These are phyloP conservation scores for Fomitopsis palustris DNA, from an alignment of 1,284 basidiomycete species.

Conservation along the genomic window DNA sequence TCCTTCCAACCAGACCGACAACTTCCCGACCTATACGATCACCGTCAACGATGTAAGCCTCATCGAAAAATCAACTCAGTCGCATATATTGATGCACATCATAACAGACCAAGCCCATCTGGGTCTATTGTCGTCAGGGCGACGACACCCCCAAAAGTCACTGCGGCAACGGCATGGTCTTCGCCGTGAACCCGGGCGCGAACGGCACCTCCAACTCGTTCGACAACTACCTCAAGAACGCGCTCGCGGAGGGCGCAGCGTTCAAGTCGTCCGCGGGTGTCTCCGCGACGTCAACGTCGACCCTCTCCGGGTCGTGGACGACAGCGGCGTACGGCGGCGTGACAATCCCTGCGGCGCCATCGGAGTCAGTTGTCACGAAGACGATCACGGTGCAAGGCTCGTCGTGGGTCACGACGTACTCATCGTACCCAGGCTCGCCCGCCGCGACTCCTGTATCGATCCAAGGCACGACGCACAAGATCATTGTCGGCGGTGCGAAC, in stretches of 20 bases:
- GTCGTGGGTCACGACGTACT: constrained; percentile 51
- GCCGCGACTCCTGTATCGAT: constrained; percentile 44
- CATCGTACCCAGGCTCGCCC: constrained; percentile 50
- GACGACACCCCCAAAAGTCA: constrained; percentile 38
- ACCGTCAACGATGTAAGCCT: constrained; percentile 34
- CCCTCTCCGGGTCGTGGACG: constrained; percentile 16
- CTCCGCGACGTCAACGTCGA: constrained; percentile 26
- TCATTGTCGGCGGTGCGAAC: constrained; percentile 48
- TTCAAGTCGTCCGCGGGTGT: constrained; percentile 37
- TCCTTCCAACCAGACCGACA: constrained; percentile 33
- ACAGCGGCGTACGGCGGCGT: constrained; percentile 44
- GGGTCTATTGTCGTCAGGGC: constrained; percentile 42
- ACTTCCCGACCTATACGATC: constrained; percentile 33
- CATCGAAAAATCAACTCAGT: neutral
- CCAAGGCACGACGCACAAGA: constrained; percentile 40
- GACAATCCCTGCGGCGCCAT: constrained; percentile 45
- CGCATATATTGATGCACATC: neutral
- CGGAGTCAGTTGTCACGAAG: constrained; percentile 29
- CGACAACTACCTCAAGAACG: constrained; percentile 50
- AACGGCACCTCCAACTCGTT: constrained; percentile 53
- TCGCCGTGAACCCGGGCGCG: constrained; percentile 56
- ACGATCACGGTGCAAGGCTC: constrained; percentile 38
- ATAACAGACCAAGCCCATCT: constrained; percentile 34
- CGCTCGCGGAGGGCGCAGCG: constrained; percentile 45
- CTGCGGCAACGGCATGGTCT: constrained; percentile 64